Percentiles rank a stretch among this genome's conserved stretches.
Evolutionary conservation across 1,284 basidiomycete species (phyloP).

Genomic region (Pterula multifida): DNA sequence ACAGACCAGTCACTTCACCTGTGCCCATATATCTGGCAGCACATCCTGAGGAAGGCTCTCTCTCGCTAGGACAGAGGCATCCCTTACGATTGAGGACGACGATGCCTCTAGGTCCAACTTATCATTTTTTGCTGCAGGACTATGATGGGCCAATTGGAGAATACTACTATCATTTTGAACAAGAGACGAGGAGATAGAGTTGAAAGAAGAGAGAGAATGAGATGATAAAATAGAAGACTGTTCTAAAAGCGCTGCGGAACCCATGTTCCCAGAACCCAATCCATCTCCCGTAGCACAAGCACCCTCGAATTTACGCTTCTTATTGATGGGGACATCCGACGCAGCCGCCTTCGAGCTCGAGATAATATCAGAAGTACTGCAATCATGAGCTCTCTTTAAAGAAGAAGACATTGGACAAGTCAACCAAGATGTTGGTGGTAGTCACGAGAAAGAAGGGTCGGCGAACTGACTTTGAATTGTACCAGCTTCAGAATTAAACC

Average conservation of each 20-base stretch:
- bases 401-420: neutral
- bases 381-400: neutral
- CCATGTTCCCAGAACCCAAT: neutral
- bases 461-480: neutral
- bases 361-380: neutral
- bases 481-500: constrained; percentile 1
- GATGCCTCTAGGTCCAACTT: neutral
- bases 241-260: neutral
- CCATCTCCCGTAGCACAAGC: neutral
- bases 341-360: neutral
- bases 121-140: neutral
- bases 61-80: neutral
- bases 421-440: neutral
- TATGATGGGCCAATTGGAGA: neutral
- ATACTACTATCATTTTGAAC: neutral
- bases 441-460: neutral
- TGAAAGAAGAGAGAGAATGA: neutral
- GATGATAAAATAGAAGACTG: neutral
- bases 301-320: neutral
- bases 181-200: neutral
- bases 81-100: too few species aligned
- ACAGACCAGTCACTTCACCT: neutral
- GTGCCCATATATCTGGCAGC: constrained; percentile 1
- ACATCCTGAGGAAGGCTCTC: neutral
- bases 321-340: neutral